These are phyloP conservation scores for Botrytis deweyae DNA, from an alignment of 2,329 filamentous ascomycete species.

Conservation along the genomic window DNA sequence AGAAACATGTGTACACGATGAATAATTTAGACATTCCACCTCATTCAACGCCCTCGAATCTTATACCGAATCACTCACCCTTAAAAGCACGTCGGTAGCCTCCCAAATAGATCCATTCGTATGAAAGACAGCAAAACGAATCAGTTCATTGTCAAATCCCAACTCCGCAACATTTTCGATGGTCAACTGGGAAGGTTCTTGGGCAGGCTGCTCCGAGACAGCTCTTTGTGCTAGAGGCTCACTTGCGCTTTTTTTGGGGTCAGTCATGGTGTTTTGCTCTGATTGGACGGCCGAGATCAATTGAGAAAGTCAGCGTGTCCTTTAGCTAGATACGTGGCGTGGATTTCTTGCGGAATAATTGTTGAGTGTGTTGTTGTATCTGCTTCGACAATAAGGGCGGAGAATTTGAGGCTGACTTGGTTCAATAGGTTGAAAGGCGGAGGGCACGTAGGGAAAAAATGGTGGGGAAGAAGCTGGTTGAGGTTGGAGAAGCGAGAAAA, in stretches of 20 bases:
- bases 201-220: neutral
- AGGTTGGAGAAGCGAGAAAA: neutral
- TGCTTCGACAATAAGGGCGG: no score
- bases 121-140: neutral
- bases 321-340: no score
- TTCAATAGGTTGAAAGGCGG: neutral
- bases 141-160: neutral
- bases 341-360: neutral
- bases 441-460: no score
- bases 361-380: neutral
- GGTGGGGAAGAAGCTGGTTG: neutral
- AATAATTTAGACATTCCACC: neutral
- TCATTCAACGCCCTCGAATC: neutral
- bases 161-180: neutral
- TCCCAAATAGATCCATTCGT: neutral
- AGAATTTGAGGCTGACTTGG: neutral
- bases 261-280: neutral
- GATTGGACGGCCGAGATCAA: neutral
- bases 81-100: neutral
- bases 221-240: neutral
- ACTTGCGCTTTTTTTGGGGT: neutral
- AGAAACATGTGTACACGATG: neutral
- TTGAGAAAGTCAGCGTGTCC: neutral
- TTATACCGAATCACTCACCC: neutral
- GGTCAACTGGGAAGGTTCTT: neutral